Evolutionary conservation across 805 yeast genomes (phyloP).

Genomic region (Tetrapisispora nanseiensis): DNA sequence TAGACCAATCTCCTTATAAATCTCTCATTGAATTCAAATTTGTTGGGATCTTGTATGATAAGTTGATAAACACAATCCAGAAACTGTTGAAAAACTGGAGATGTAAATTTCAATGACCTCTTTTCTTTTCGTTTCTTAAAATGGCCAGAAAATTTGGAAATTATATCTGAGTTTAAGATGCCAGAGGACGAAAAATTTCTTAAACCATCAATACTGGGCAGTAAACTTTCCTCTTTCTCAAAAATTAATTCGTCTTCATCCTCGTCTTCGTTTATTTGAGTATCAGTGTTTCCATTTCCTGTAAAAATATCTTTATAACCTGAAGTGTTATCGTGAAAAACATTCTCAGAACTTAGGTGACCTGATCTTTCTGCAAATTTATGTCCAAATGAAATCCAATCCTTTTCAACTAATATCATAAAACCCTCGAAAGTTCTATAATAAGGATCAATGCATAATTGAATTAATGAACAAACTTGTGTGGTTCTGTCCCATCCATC

Average conservation of each 20-base stretch:
- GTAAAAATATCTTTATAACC: slow-evolving; percentile 1
- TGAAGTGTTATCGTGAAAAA: slow-evolving; percentile 34
- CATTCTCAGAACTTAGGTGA: slow-evolving; percentile 49
- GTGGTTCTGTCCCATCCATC: slow-evolving; percentile 99
- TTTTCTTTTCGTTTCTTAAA: slow-evolving; percentile 28
- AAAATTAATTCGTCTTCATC: neutral
- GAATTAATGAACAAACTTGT: slow-evolving; percentile 74
- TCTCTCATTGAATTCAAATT: slow-evolving; percentile 83
- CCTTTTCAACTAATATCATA: slow-evolving; percentile 77
- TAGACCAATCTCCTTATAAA: slow-evolving; percentile 76
- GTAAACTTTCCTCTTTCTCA: neutral
- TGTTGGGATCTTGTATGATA: slow-evolving; percentile 53
- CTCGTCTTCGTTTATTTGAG: neutral
- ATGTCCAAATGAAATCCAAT: slow-evolving; percentile 93
- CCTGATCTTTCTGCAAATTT: slow-evolving; percentile 78
- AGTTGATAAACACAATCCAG: slow-evolving; percentile 83
- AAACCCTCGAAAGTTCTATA: slow-evolving; percentile 85
- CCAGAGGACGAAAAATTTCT: slow-evolving; percentile 1
- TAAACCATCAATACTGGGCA: slow-evolving; percentile 1
- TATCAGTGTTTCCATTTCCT: neutral
- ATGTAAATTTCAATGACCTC: slow-evolving; percentile 44
- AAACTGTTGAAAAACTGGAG: slow-evolving; percentile 93
- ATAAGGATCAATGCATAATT: slow-evolving; percentile 82
- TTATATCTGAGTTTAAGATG: slow-evolving; percentile 1
- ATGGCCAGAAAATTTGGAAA: slow-evolving; percentile 5